A percentile compares a stretch with the other conserved stretches of the same genome.
These are phyloP conservation scores for Fusarium brachygibbosum DNA, from an alignment of 2,329 filamentous ascomycete genomes.

Conservation along the genomic window DNA sequence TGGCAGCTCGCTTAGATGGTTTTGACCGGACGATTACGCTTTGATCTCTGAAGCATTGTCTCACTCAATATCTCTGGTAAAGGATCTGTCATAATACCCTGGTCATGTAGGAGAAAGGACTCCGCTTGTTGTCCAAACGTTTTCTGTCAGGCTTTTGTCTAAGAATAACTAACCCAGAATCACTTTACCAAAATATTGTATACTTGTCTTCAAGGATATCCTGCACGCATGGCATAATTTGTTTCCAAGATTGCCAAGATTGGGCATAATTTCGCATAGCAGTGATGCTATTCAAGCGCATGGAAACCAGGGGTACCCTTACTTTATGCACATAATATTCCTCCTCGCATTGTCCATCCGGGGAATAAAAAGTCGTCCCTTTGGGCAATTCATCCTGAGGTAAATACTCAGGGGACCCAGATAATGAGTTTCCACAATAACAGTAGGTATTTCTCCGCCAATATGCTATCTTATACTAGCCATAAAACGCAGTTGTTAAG, in stretches of 20 bases:
- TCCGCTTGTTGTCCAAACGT: background rate
- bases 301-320: constrained; percentile 25
- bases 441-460: constrained; percentile 22
- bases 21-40: background rate
- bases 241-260: constrained; percentile 10
- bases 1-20: constrained; percentile 17
- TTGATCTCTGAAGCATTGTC: background rate
- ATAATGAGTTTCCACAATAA: constrained; percentile 4
- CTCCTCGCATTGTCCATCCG: background rate
- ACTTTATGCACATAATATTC: constrained; percentile 21
- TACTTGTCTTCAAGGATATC: no score
- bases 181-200: no score
- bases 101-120: background rate
- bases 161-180: background rate
- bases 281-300: constrained; percentile 13
- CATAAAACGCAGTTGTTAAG: constrained; percentile 16
- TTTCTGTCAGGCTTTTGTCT: constrained; percentile 8
- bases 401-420: constrained; percentile 12
- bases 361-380: constrained; percentile 15
- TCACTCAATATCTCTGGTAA: background rate
- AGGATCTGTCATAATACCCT: background rate
- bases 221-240: constrained; percentile 2
- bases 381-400: constrained; percentile 14
- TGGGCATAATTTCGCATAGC: constrained; percentile 23
- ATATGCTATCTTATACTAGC: constrained; percentile 2